Evolutionary conservation across 805 yeast genomes (phyloP), one percentile per base, ranked within the genome.

Genomic region (Schwanniomyces sp.): DNA sequence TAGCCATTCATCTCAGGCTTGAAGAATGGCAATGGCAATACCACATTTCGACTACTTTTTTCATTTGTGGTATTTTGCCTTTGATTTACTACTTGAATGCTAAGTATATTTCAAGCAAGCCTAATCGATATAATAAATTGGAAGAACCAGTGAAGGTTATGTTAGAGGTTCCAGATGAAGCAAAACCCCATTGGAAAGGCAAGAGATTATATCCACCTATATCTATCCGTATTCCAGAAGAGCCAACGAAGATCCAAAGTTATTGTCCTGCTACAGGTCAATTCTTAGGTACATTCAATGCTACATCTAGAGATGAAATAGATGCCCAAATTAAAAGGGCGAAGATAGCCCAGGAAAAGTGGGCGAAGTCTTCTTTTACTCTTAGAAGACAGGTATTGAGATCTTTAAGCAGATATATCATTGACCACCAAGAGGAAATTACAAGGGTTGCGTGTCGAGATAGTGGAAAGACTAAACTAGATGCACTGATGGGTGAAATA

Each of bases 241-340:
- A 86, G 45, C 88, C 92, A 2, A 75, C 71, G 17, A 74, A 67
- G 53, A 88, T 92, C 51, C 91, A 89, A 60, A 82, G 91, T 51
- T 86, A 88, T 64, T 92, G 99, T 69, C 99, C 99, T 3, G 97
- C 98, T 0, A 94, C 98, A 0, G 95, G 97, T 29, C 97, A 90
- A 67, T 84, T 72, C 52, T 72, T 92, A 53, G 98, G 96, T 1
- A 75, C 83, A 18, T 85, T 84, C 56, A 70, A 76, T 42, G 83
- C 89, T 1, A 80, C 82, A 47, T 69, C 85, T n/a, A 74, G 72
- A 41, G 78, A 76, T 3, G 94, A 90, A 40, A 87, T 94, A 64
- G 92, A 92, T 62, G 55, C 58, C 5, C 76, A 82, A 47, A 81
- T 94, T 16, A 54, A 55, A n/a, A 54, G 56, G 12, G 84, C 90